A percentile compares a stretch with the other conserved stretches of the same genome.
phyloP scores from a whole-genome alignment of 352 stramenopile genomes.

The Phytophthora pistaciae region DNA sequence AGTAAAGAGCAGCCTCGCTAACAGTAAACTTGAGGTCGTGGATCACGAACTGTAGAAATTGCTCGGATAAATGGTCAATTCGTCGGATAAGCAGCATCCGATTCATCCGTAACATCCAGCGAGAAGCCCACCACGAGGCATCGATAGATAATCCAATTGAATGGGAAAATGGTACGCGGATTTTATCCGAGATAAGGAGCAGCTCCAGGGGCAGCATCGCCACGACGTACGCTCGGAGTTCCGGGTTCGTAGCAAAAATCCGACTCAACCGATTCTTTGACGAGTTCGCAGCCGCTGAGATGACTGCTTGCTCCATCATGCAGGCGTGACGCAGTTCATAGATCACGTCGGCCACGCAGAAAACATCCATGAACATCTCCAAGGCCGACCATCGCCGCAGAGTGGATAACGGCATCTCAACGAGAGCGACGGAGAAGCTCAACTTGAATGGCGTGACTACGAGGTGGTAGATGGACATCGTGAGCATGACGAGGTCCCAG shows the following conservation, averaged over 20 bases:
- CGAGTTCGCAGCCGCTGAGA: constrained; percentile 1
- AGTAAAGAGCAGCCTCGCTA: constrained; percentile 51
- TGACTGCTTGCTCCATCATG: constrained; percentile 14
- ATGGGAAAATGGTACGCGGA: constrained; percentile 20
- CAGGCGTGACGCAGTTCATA: constrained; percentile 42
- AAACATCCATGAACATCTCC: constrained; percentile 58
- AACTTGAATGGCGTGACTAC: constrained; percentile 60
- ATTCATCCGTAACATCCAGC: constrained; percentile 71
- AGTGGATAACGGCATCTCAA: constrained; percentile 15
- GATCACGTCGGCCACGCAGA: constrained; percentile 52
- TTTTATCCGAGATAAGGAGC: constrained; percentile 24
- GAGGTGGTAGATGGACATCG: constrained; percentile 48
- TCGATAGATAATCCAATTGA: neutral
- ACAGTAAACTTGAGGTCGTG: constrained; percentile 67
- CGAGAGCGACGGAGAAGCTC: constrained; percentile 56
- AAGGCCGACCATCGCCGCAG: constrained; percentile 47
- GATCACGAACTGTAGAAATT: constrained; percentile 64
- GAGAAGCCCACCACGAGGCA: constrained; percentile 42
- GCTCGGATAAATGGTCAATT: constrained; percentile 53
- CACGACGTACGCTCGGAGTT: constrained; percentile 44
- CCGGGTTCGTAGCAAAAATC: constrained; percentile 21
- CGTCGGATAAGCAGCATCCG: constrained; percentile 53
- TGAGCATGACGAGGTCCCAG: constrained; percentile 59
- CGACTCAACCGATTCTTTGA: neutral
- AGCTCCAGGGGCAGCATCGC: constrained; percentile 62